A percentile compares a stretch with the other conserved stretches of the same genome.
phyloP scores from a whole-genome alignment of 305 asterid species.

The Euphrasia arctica region DNA sequence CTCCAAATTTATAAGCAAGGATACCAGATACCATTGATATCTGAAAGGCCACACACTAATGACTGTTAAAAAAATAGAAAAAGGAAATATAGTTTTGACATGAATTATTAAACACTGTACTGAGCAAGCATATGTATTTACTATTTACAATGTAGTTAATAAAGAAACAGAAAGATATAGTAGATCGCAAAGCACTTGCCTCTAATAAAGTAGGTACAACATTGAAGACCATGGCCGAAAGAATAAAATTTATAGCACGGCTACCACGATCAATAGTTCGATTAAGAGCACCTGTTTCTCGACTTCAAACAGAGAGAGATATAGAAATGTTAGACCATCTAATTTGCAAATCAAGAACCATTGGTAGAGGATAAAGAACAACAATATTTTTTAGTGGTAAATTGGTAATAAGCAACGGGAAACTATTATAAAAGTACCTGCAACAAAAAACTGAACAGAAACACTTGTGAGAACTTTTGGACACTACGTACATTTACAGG shows the following conservation, averaged over 20 bases:
- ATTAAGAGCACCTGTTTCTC: slow-evolving; percentile 96
- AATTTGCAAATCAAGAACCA: slow-evolving; percentile 17
- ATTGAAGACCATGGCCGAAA: slow-evolving; percentile 96
- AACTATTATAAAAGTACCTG: background rate
- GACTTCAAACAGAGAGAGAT: slow-evolving; percentile 48
- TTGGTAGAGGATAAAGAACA: slow-evolving; percentile 10
- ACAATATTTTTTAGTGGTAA: slow-evolving; percentile 5
- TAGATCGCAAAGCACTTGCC: slow-evolving; percentile 39
- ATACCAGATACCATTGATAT: slow-evolving; percentile 94
- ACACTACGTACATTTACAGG: slow-evolving; percentile 10
- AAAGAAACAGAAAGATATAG: slow-evolving; percentile 12
- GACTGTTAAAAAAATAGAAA: slow-evolving; percentile 27
- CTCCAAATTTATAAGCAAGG: slow-evolving; percentile 97
- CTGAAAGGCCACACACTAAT: slow-evolving; percentile 53
- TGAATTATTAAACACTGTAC: slow-evolving; percentile 16
- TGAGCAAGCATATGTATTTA: slow-evolving; percentile 18
- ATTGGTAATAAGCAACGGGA: slow-evolving; percentile 9
- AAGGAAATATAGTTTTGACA: slow-evolving; percentile 18
- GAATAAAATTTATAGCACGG: slow-evolving; percentile 96
- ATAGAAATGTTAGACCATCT: slow-evolving; percentile 20
- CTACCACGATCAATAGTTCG: slow-evolving; percentile 98
- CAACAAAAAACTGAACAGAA: no score
- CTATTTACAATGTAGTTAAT: slow-evolving; percentile 6
- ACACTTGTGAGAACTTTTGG: slow-evolving; percentile 20
- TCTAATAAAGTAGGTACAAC: slow-evolving; percentile 91